Conservation (phyloP, 768 basidiomycete genomes). For the Kwoniella dendrophila region DNA sequence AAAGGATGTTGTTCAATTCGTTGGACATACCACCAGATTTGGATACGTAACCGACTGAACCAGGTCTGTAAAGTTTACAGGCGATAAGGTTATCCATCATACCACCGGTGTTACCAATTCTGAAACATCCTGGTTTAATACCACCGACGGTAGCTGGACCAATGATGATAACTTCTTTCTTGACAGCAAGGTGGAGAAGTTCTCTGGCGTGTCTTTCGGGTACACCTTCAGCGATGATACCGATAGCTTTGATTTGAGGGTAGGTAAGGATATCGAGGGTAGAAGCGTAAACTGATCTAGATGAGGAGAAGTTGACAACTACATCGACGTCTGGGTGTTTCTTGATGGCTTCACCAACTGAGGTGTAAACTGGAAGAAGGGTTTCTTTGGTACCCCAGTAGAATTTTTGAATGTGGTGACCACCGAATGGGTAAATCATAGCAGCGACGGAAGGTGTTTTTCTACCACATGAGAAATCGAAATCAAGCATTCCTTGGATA, state of each 20-base stretch:
- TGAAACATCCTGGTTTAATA: constrained; percentile 99
- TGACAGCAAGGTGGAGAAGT: constrained; percentile 83
- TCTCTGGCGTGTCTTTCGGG: constrained; percentile 97
- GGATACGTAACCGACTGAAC: constrained; percentile 97
- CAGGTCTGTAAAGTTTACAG: constrained; percentile 96
- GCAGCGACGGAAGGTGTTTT: constrained; percentile 88
- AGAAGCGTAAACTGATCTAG: constrained; percentile 88
- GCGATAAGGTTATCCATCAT: constrained; percentile 99
- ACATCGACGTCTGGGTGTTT: constrained; percentile 98
- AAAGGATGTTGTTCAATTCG: constrained; percentile 99
- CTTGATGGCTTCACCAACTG: constrained; percentile 80
- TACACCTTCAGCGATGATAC: constrained; percentile 97
- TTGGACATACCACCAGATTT: constrained; percentile 99
- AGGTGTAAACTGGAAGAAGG: constrained; percentile 94
- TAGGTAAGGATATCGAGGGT: constrained; percentile 86
- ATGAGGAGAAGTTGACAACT: constrained; percentile 96
- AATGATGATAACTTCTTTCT: constrained; percentile 85
- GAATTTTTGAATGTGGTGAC: constrained; percentile 99
- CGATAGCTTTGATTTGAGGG: constrained; percentile 72
- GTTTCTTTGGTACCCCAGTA: constrained; percentile 99
- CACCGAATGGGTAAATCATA: constrained; percentile 99
- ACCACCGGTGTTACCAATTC: constrained; percentile 98
- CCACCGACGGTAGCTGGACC: constrained; percentile 99
- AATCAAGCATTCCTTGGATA: constrained; percentile 98
- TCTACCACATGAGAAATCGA: constrained; percentile 97